Conservation (phyloP, 2,329 filamentous ascomycete species). For the Paecilomyces niveus region DNA sequence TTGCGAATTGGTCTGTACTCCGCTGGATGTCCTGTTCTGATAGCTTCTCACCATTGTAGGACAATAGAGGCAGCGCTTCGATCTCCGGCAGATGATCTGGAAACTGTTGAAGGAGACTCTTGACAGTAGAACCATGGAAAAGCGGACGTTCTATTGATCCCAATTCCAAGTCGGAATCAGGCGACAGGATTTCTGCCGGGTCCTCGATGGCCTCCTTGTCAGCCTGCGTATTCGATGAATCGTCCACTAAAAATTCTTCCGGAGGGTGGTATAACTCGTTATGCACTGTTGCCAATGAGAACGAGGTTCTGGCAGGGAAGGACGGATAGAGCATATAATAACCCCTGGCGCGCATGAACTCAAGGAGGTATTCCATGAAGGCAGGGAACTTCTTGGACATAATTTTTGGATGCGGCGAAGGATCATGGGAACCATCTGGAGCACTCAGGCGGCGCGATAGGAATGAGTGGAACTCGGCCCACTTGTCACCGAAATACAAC, state of each 20-base stretch:
- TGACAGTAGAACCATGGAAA: conserved; percentile 39
- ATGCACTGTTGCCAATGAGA: conserved; percentile 65
- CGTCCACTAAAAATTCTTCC: conserved; percentile 50
- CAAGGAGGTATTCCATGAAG: conserved; percentile 72
- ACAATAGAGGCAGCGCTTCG: conserved; percentile 51
- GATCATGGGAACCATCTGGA: conserved; percentile 15
- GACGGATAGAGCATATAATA: conserved; percentile 77
- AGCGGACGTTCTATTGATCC: conserved; percentile 17
- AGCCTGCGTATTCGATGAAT: conserved; percentile 1
- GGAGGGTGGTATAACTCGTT: conserved; percentile 65
- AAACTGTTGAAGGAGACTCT: conserved; percentile 39
- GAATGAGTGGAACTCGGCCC: conserved; percentile 78
- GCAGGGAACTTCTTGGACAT: conserved; percentile 64
- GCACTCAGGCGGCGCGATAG: conserved; percentile 54
- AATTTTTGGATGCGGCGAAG: conserved; percentile 38
- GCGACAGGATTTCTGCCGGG: conserved; percentile 8
- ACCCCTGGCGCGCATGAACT: conserved; percentile 66
- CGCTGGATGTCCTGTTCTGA: conserved; percentile 31
- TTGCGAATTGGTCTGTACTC: conserved; percentile 47
- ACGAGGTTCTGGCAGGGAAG: conserved; percentile 37
- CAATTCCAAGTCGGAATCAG: conserved; percentile 6
- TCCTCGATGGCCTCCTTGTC: conserved; percentile 9
- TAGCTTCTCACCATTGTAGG: conserved; percentile 52
- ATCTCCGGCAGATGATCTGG: conserved; percentile 44
- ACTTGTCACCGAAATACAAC: conserved; percentile 77